phyloP scores from a whole-genome alignment of 2,329 filamentous ascomycete genomes.

The Alternaria triticimaculans region DNA sequence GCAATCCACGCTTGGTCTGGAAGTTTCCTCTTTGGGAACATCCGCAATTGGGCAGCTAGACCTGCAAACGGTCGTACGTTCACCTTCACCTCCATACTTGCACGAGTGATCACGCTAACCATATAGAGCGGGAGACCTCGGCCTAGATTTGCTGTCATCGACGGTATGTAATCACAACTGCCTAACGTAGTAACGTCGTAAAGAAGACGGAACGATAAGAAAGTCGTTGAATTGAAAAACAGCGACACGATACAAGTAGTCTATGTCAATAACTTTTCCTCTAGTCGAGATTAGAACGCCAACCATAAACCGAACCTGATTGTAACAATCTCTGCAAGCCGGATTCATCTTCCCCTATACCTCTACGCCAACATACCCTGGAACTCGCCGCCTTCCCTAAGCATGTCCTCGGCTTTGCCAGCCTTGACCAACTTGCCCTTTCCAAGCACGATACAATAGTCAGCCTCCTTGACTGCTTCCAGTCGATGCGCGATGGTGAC shows the following conservation, averaged over 20 bases:
- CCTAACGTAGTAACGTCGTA: background rate
- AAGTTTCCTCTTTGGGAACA: background rate
- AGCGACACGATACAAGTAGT: background rate
- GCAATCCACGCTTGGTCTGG: background rate
- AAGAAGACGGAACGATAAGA: background rate
- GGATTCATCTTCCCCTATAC: background rate
- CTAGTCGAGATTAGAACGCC: background rate
- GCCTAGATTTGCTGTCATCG: background rate
- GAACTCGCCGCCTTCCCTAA: constrained; percentile 43
- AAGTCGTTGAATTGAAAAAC: background rate
- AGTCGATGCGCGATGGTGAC: constrained; percentile 70
- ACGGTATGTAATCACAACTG: background rate
- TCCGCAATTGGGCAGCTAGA: background rate
- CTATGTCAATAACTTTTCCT: background rate
- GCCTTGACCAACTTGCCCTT: constrained; percentile 56
- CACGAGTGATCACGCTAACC: background rate
- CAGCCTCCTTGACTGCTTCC: constrained; percentile 66
- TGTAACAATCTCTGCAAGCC: background rate
- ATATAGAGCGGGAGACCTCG: background rate
- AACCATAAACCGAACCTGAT: background rate
- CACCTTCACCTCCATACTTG: background rate
- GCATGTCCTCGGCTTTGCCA: constrained; percentile 44
- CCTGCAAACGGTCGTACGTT: background rate
- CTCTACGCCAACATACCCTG: constrained; percentile 41
- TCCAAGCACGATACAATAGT: constrained; percentile 62